Conservation (phyloP, 2,329 filamentous ascomycete species). For the Aspergillus melleus region DNA sequence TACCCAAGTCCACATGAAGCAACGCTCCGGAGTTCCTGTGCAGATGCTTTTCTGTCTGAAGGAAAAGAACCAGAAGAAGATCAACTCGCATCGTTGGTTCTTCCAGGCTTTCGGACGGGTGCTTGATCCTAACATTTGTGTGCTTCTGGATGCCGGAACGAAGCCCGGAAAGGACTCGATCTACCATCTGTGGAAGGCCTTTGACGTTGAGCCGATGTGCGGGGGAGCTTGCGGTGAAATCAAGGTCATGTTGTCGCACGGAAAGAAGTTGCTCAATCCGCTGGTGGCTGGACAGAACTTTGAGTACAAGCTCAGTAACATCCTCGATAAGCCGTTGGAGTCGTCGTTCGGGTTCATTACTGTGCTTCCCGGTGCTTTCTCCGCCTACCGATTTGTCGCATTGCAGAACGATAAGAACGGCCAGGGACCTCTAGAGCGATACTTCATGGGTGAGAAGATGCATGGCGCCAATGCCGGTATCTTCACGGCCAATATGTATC, state of each 20-base stretch:
- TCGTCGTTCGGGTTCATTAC: slow-evolving; percentile 98
- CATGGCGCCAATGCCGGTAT: slow-evolving; percentile 91
- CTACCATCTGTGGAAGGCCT: slow-evolving; percentile 98
- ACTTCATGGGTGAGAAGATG: slow-evolving; percentile 95
- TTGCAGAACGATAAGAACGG: slow-evolving; percentile 96
- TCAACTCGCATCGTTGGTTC: slow-evolving; percentile 99
- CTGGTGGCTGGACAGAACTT: slow-evolving; percentile 97
- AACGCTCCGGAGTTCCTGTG: slow-evolving; percentile 79
- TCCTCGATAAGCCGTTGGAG: slow-evolving; percentile 94
- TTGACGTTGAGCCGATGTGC: slow-evolving; percentile 96
- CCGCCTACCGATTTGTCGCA: slow-evolving; percentile 93
- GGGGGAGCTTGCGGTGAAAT: slow-evolving; percentile 97
- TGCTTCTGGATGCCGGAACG: slow-evolving; percentile 92
- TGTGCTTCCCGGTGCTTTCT: slow-evolving; percentile 94
- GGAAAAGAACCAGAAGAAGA: slow-evolving; percentile 99
- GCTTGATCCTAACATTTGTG: slow-evolving; percentile 93
- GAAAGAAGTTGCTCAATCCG: slow-evolving; percentile 88
- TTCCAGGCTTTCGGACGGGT: slow-evolving; percentile 95
- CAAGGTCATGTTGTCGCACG: slow-evolving; percentile 89
- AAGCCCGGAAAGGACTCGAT: slow-evolving; percentile 92
- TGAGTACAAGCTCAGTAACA: slow-evolving; percentile 99
- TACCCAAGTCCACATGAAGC: slow-evolving; percentile 78
- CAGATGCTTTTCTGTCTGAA: slow-evolving; percentile 98
- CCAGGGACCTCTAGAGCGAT: slow-evolving; percentile 89
- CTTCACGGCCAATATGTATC: slow-evolving; percentile 82